Base-by-base conservation (phyloP, 257 asterid genomes). In the Agastache rugosa region DNA sequence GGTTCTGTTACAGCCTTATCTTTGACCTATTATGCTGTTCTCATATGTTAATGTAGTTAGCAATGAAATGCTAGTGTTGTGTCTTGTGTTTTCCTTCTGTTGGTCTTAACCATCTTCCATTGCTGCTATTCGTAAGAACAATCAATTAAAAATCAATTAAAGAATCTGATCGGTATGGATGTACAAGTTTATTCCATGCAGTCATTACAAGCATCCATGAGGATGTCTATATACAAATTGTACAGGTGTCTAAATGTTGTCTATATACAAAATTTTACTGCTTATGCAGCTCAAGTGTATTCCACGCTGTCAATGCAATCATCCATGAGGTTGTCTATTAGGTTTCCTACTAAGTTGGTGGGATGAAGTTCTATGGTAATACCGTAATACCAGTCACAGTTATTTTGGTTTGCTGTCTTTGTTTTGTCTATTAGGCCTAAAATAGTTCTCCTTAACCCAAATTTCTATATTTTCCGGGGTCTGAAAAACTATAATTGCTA, bases 261-360 rank as follows among this genome's bases (percentile, higher is more conserved):
- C 69, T 41, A 63, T 17, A 69, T 41, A 60, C 10, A 48, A 47
- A 55, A 37, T 66, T 14, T 42, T 51, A 55, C 45, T 54, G 34
- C 60, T 54, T 41, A 17, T 55, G 64, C 60, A 53, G 39, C 63
- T 67, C 50, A 75, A 41, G 20, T 34, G 50, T 64, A 62, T 54
- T 22, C 51, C 17, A 45, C 16, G 11, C 70, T 17, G 19, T 66
- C 22, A 75, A 17, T 65, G 20, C 63, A 22, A 66, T 51, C 45
- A 56, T 75, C 51, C 17, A 5, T 45, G 69, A 58, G 48, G 37
- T 44, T 56, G 74, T 44, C 37, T 44, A 55, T 56, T 27, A 16
- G 15, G 56, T 39, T 74, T 41, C 45, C 50, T 19, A 39, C 64
- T 25, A 22, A 64, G 48, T 47, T 54, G n/a, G 75, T 37, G 31